Evolutionary conservation across 2,329 filamentous ascomycete species (phyloP), one percentile per base, ranked within the genome.

Genomic region (Hortaea sp.): DNA sequence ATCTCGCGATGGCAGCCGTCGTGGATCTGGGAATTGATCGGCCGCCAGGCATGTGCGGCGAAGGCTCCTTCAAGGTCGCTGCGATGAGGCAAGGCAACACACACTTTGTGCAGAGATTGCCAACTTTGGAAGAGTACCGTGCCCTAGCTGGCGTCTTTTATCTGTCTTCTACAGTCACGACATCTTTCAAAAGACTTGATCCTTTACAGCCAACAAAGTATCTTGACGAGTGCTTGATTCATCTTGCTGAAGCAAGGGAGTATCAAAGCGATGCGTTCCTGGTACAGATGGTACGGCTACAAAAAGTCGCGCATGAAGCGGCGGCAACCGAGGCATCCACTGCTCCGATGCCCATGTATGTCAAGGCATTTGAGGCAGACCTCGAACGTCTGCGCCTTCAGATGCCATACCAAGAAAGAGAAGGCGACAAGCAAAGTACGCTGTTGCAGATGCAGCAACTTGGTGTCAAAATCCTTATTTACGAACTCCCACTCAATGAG

Each of bases 171-270:
- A 58, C 57, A 49, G 42, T 62, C 6, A 57, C 57, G 4, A 56
- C 54, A 2, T 55, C 53, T 6, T 62, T 62, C 53, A 57, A 55
- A 38, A 59, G 59, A 41, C 53, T 58, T 12, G 55, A 58, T 32
- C 52, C 58, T 5, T 47, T 60, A 27, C 52, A 51, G 3, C 61
- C 55, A 32, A 56, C 57, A 3, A 49, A 48, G 5, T 57, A 57
- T 30, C 52, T 61, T 46, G 50, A 54, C 6, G 49, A 50, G 1
- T 55, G 53, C 32, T 50, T 61, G 4, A 39, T 46, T 2, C 47
- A 32, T 7, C 50, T 63, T 7, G 57, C 59, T 30, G 34, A 48
- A 35, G 50, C 50, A 3, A 42, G 41, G 32, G 57, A 62, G 41
- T 54, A 54, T 43, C 50, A 57, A 5, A 60, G 53, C 46, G 60